Evolutionary conservation across 345 rosid species (phyloP).

Genomic region (Xanthoceras sorbifolium): DNA sequence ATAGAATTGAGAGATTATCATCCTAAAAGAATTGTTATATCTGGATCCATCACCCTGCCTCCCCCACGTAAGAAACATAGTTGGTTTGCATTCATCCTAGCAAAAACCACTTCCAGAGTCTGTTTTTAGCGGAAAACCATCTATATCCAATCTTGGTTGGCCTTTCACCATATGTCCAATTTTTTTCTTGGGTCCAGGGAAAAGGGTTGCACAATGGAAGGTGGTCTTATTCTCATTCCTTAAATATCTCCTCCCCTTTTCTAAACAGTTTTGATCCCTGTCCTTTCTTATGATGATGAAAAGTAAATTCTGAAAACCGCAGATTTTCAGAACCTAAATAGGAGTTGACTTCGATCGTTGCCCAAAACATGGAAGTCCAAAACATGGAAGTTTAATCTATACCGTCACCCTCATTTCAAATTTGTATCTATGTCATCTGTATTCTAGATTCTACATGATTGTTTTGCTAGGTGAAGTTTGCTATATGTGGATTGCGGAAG

Average conservation of each 20-base stretch:
- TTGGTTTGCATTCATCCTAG: neutral
- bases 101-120: too few relatives aligned
- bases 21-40: neutral
- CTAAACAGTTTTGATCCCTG: neutral
- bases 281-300: neutral
- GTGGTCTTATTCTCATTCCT: neutral
- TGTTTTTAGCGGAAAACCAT: too few relatives aligned
- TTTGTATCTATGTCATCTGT: neutral
- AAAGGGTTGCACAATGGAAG: neutral
- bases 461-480: neutral
- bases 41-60: too few relatives aligned
- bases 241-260: neutral
- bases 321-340: neutral
- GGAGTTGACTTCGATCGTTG: neutral
- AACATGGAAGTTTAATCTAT: neutral
- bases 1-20: constrained; percentile 1
- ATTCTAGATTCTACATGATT: neutral
- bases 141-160: too few relatives aligned
- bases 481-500: neutral
- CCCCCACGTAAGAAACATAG: neutral
- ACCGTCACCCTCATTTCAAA: neutral
- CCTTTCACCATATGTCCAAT: too few relatives aligned
- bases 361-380: too few relatives aligned
- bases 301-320: neutral
- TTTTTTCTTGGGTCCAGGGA: neutral